Base-by-base conservation (phyloP, 768 basidiomycete species). In the Boletus fagicola region DNA sequence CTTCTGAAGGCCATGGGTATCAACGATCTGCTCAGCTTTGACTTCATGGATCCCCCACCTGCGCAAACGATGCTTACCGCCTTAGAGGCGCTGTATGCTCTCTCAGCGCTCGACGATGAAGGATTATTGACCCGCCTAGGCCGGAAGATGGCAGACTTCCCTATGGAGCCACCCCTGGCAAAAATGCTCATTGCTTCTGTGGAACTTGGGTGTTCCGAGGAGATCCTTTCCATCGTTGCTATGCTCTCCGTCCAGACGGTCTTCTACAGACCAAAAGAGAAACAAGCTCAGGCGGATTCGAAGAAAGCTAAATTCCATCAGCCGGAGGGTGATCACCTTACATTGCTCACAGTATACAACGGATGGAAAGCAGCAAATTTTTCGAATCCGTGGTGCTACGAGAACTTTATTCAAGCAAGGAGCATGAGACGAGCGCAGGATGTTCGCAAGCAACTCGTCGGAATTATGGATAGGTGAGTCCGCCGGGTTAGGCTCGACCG, bases 261-360 rank as follows among this genome's bases (percentile, higher is more conserved):
- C 39, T 99, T 98, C 73, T 98, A 98, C 74, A 85, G 97, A 38
- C 97, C 96, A n/a, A 98, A 98, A 74, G 97, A 98, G 75, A 98
- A 98, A 75, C 97, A 98, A 71, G 94, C 92, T 12, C 96, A 98
- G 74, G 97, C 97, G 0, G 97, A 99, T 74, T 94, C 96, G 36
- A 98, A 99, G 78, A 99, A 98, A 73, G 97, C 97, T 33, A 99
- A 99, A 73, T 99, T 99, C 76, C 96, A 98, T 74, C 93, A 98
- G 70, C 93, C 97, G 1, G 97, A 98, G 76, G 97, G 97, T 10
- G 97, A 98, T 67, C 92, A 98, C 70, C 76, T 96, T 35, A 96
- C 93, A 12, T 74, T 95, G 38, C 75, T 94, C 60, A 90, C 96
- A 7, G 97, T 99, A 3, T 99, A 98, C 75, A 99, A 98, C 65